phyloP scores from a whole-genome alignment of 2,329 filamentous ascomycete species.

The Pseudopithomyces maydicus region DNA sequence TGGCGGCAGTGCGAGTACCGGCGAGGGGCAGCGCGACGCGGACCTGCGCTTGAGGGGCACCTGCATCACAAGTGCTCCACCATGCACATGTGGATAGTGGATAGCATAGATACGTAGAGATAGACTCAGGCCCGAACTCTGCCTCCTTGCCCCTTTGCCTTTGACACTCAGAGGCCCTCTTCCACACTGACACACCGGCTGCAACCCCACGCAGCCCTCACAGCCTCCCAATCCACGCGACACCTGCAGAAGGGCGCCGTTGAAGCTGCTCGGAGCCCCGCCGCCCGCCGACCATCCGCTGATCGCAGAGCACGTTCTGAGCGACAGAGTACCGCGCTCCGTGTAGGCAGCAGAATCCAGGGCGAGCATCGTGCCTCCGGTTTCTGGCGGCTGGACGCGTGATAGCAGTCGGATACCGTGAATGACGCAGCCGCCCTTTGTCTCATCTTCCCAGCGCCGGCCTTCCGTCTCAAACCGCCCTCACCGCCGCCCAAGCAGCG shows the following conservation, averaged over 20 bases:
- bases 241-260: not conserved
- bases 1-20: not conserved
- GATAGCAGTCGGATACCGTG: slow-evolving; percentile 2
- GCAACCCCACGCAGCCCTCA: not conserved
- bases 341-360: not conserved
- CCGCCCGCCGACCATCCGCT: not conserved
- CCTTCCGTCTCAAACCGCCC: not conserved
- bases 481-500: slow-evolving; percentile 2
- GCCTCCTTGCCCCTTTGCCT: not conserved
- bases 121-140: not conserved
- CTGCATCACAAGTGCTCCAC: not conserved
- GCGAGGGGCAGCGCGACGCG: not conserved
- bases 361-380: not conserved
- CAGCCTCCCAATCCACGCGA: not conserved
- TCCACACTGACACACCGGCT: not conserved
- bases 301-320: not conserved
- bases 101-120: not conserved
- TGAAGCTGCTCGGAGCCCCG: not conserved
- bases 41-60: not conserved
- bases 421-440: slow-evolving; percentile 11
- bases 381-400: slow-evolving; percentile 1
- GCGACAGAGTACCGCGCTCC: not conserved
- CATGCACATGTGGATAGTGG: not conserved
- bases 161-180: not conserved
- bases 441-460: slow-evolving; percentile 1